phyloP scores from a whole-genome alignment of 1,139 yeast genomes.

The Hansenula lynferdii region DNA sequence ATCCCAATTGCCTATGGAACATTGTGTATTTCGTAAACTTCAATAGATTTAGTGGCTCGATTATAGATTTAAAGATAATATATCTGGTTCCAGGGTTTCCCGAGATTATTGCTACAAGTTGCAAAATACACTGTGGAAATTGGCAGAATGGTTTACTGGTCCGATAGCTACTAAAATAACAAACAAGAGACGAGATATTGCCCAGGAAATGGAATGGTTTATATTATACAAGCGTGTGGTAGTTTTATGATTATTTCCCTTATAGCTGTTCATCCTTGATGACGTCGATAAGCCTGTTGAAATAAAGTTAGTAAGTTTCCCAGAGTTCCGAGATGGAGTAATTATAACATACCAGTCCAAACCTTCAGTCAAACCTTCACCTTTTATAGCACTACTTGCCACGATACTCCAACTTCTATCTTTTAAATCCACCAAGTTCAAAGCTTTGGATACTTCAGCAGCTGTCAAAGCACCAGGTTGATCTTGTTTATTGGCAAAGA shows the following conservation, averaged over 20 bases:
- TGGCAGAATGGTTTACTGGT: no score
- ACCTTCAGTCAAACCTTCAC: constrained; percentile 95
- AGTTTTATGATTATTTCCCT: background rate
- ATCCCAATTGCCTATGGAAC: no score
- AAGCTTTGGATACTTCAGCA: constrained; percentile 87
- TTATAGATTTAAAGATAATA: no score
- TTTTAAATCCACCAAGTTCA: constrained; percentile 80
- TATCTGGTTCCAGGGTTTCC: no score
- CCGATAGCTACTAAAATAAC: no score
- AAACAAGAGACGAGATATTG: no score
- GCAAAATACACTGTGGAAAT: no score
- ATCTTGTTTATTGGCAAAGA: constrained; percentile 96
- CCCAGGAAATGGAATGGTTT: no score
- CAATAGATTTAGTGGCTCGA: no score
- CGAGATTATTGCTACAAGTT: no score
- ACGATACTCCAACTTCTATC: constrained; percentile 98
- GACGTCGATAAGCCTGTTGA: constrained; percentile 69
- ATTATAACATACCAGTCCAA: constrained; percentile 74
- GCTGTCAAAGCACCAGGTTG: constrained; percentile 95
- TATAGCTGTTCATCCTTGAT: constrained; percentile 85
- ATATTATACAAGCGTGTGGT: no score
- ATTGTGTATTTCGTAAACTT: no score
- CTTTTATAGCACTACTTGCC: constrained; percentile 93
- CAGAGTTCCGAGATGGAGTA: background rate
- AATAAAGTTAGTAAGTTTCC: background rate